Evolutionary conservation across 192 early-diverging fungal species (phyloP).

Genomic region (Coemansia sp.): DNA sequence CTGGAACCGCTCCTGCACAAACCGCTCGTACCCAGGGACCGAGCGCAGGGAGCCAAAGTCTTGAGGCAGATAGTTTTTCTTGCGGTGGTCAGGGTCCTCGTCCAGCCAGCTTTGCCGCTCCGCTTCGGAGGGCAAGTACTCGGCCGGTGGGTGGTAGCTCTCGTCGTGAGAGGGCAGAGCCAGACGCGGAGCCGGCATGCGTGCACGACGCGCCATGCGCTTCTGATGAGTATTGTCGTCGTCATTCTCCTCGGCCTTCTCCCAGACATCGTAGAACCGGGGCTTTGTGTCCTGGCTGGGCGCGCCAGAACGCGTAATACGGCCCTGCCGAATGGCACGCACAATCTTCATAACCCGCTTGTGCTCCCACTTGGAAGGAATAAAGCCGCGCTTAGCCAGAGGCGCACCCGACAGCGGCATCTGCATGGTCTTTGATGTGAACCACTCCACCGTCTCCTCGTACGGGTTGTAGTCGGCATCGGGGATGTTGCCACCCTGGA

Average conservation of each 20-base stretch:
- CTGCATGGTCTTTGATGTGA: constrained; percentile 76
- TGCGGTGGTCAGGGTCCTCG: constrained; percentile 74
- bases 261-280: constrained; percentile 88
- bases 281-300: constrained; percentile 55
- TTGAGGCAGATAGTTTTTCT: constrained; percentile 59
- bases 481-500: constrained; percentile 78
- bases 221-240: constrained; percentile 55
- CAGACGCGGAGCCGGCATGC: constrained; percentile 89
- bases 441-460: constrained; percentile 93
- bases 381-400: constrained; percentile 91
- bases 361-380: constrained; percentile 94
- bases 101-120: constrained; percentile 80
- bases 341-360: constrained; percentile 97
- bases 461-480: constrained; percentile 89
- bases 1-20: constrained; percentile 94
- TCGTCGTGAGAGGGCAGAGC: constrained; percentile 86
- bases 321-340: constrained; percentile 87
- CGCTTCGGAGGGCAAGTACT: constrained; percentile 84
- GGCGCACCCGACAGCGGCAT: constrained; percentile 87
- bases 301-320: constrained; percentile 66
- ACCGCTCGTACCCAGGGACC: constrained; percentile 85
- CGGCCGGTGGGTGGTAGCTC: constrained; percentile 95
- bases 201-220: constrained; percentile 49
- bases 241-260: constrained; percentile 61
- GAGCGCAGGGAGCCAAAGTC: constrained; percentile 69